phyloP scores from a whole-genome alignment of 371 early-diverging fungal species.

The Mucor irregularis region DNA sequence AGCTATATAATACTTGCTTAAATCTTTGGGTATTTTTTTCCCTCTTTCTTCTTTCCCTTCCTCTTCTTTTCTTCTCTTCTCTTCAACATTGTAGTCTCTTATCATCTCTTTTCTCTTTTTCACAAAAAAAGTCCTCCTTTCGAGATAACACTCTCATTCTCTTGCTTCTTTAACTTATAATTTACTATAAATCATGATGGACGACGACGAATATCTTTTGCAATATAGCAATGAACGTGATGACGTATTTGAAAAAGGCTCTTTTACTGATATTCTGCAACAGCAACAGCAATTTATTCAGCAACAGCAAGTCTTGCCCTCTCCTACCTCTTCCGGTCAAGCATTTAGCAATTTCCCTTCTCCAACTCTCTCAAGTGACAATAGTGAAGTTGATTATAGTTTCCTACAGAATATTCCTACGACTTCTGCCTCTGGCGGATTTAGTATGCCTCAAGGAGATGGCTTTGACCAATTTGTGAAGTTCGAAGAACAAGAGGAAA shows the following conservation, averaged over 20 bases:
- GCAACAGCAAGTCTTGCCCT: slow-evolving; percentile 9
- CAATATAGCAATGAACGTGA: slow-evolving; percentile 8
- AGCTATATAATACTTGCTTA: not conserved
- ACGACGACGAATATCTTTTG: slow-evolving; percentile 7
- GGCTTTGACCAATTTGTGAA: slow-evolving; percentile 18
- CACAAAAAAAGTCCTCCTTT: not conserved
- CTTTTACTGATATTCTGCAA: slow-evolving; percentile 18
- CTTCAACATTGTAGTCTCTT: not conserved
- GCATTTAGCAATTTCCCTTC: slow-evolving; percentile 21
- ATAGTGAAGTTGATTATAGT: not conserved
- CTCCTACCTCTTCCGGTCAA: slow-evolving; percentile 23
- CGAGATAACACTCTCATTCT: too few species aligned
- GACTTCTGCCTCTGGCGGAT: not conserved
- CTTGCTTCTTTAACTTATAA: not conserved
- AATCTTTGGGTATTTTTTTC: not conserved
- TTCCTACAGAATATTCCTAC: slow-evolving; percentile 9
- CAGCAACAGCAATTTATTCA: slow-evolving; percentile 1
- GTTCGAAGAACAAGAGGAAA: slow-evolving; percentile 9
- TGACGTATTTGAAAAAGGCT: slow-evolving; percentile 5
- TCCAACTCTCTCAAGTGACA: slow-evolving; percentile 15
- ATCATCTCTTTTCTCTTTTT: not conserved
- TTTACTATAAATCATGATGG: not conserved
- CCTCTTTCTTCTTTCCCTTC: not conserved
- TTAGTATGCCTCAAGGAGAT: slow-evolving; percentile 6
- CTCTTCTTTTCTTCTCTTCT: slow-evolving; percentile 3